A percentile compares a stretch with the other conserved stretches of the same genome.
Evolutionary conservation across 2,329 filamentous ascomycete genomes (phyloP).

Genomic region (Aspergillus neoniger): DNA sequence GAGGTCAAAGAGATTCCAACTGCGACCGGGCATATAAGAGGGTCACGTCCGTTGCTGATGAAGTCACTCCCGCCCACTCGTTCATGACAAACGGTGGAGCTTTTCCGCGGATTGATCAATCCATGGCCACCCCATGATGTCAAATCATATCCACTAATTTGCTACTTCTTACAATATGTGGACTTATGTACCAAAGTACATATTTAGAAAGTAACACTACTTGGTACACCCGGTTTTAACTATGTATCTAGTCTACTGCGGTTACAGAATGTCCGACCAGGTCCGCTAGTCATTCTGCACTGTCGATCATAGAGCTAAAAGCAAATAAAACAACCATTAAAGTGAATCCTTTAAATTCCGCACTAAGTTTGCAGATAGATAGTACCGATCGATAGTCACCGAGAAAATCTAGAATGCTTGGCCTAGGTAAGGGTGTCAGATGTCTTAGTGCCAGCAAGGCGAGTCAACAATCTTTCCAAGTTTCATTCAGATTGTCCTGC

Average conservation of each 20-base stretch:
- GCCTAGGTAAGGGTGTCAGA: slow-evolving; percentile 21
- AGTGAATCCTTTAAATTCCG: neutral
- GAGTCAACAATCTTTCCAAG: neutral
- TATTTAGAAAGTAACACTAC: no score
- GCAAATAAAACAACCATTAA: neutral
- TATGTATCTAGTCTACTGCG: neutral
- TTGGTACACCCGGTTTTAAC: neutral
- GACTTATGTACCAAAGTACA: no score
- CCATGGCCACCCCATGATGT: slow-evolving; percentile 14
- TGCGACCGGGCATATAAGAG: slow-evolving; percentile 1
- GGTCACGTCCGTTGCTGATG: slow-evolving; percentile 1
- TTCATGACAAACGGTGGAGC: slow-evolving; percentile 11
- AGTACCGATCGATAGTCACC: neutral
- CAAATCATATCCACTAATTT: slow-evolving; percentile 7
- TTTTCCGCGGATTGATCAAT: slow-evolving; percentile 8
- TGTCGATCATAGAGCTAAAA: neutral
- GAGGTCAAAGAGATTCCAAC: slow-evolving; percentile 1
- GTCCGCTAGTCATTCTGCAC: neutral
- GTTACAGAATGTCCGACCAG: neutral
- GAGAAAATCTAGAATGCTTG: slow-evolving; percentile 23
- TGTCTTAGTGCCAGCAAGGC: neutral
- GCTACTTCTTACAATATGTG: no score
- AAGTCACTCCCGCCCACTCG: slow-evolving; percentile 10
- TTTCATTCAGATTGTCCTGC: neutral
- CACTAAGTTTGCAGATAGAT: neutral